These are phyloP conservation scores for Paramyrothecium roridum DNA, from an alignment of 2,329 filamentous ascomycete species.

Conservation along the genomic window DNA sequence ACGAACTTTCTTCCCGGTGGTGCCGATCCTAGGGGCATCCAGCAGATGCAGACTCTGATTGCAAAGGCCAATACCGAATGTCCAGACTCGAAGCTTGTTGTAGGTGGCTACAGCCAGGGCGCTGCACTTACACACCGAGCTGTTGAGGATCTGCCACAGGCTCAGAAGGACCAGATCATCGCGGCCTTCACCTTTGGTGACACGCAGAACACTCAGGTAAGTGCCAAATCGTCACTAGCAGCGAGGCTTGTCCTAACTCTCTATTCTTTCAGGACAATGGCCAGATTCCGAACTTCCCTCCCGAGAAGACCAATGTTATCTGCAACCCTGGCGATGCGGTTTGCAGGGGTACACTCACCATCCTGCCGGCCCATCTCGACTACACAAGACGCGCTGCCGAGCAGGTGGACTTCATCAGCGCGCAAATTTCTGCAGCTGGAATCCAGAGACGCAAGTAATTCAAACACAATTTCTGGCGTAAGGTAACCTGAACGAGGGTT, in stretches of 20 bases:
- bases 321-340: slow-evolving; percentile 36
- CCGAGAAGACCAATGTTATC: slow-evolving; percentile 34
- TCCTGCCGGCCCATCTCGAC: slow-evolving; percentile 31
- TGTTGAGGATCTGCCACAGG: slow-evolving; percentile 17
- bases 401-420: slow-evolving; percentile 23
- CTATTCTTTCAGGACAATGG: slow-evolving; percentile 24
- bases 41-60: slow-evolving; percentile 28
- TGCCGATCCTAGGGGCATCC: slow-evolving; percentile 24
- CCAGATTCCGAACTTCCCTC: slow-evolving; percentile 29
- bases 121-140: slow-evolving; percentile 23
- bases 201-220: slow-evolving; percentile 13
- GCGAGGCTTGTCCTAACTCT: neutral
- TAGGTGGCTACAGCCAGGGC: slow-evolving; percentile 36
- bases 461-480: neutral
- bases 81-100: slow-evolving; percentile 30
- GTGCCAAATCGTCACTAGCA: neutral
- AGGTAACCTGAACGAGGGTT: too few relatives aligned
- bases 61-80: slow-evolving; percentile 30
- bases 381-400: slow-evolving; percentile 29
- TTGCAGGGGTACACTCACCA: slow-evolving; percentile 29
- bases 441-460: neutral
- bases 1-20: slow-evolving; percentile 28
- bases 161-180: slow-evolving; percentile 15
- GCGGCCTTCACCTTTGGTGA: slow-evolving; percentile 23
- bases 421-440: neutral